These are phyloP conservation scores for Hortiboletus campestris DNA, from an alignment of 768 basidiomycete genomes.

Conservation along the genomic window DNA sequence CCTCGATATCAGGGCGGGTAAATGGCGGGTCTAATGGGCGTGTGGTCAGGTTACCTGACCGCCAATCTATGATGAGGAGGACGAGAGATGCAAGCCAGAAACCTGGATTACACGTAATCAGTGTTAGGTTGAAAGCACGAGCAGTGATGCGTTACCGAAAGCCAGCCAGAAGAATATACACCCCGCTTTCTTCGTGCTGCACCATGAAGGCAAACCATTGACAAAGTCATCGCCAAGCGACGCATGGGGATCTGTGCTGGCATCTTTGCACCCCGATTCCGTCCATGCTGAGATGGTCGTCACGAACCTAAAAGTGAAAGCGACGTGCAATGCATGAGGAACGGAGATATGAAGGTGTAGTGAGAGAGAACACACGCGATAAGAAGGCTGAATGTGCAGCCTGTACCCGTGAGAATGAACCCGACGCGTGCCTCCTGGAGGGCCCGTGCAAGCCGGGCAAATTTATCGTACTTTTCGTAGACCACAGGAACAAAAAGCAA, in stretches of 20 bases:
- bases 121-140: not conserved
- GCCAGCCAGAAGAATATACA: slow-evolving; percentile 88
- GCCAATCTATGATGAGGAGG: slow-evolving; percentile 73
- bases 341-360: not conserved
- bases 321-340: slow-evolving; percentile 14
- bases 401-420: slow-evolving; percentile 78
- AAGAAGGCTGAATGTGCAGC: slow-evolving; percentile 63
- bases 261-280: slow-evolving; percentile 83
- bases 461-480: slow-evolving; percentile 84
- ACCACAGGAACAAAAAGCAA: slow-evolving; percentile 75
- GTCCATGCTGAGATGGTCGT: slow-evolving; percentile 86
- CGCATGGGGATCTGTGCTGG: slow-evolving; percentile 78
- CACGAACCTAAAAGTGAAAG: slow-evolving; percentile 51
- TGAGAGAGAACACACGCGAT: slow-evolving; percentile 59
- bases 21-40: slow-evolving; percentile 75
- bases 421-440: slow-evolving; percentile 79
- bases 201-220: slow-evolving; percentile 75
- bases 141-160: slow-evolving; percentile 49
- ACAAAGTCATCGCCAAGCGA: slow-evolving; percentile 64
- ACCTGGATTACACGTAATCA: slow-evolving; percentile 38
- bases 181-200: slow-evolving; percentile 88
- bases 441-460: slow-evolving; percentile 73
- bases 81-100: slow-evolving; percentile 73
- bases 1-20: slow-evolving; percentile 54
- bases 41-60: slow-evolving; percentile 52